phyloP scores from a whole-genome alignment of 176 grass and related monocot genomes.

The Puccinellia tenuiflora region DNA sequence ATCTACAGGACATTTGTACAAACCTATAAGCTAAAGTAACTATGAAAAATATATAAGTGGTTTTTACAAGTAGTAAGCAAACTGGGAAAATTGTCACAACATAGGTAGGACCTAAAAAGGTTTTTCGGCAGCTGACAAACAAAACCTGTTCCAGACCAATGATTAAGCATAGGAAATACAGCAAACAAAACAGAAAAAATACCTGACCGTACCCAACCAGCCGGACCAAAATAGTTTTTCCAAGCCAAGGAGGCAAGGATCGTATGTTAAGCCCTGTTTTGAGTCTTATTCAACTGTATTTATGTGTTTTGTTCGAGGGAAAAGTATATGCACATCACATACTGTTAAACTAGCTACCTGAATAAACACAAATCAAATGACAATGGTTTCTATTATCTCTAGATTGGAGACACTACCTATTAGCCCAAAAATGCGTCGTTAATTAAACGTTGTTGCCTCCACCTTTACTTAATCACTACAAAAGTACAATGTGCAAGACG shows the following conservation, averaged over 20 bases:
- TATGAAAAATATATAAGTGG: background rate
- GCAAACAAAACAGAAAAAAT: background rate
- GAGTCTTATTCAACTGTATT: background rate
- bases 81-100: background rate
- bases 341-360: background rate
- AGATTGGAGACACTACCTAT: background rate
- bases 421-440: background rate
- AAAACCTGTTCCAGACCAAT: background rate
- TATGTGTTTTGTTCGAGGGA: background rate
- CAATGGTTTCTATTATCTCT: background rate
- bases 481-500: background rate
- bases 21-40: background rate
- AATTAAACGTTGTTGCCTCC: background rate
- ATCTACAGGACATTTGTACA: background rate
- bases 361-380: background rate
- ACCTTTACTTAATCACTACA: background rate
- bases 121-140: background rate
- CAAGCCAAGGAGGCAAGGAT: background rate
- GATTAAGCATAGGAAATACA: background rate
- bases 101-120: background rate
- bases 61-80: background rate
- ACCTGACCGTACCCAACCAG: background rate
- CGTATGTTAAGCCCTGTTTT: background rate
- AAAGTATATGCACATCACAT: background rate
- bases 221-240: background rate